Percentiles rank a stretch among this genome's conserved stretches.
Evolutionary conservation across 2,329 filamentous ascomycete genomes (phyloP).

Genomic region (Plenodomus tracheiphilus): DNA sequence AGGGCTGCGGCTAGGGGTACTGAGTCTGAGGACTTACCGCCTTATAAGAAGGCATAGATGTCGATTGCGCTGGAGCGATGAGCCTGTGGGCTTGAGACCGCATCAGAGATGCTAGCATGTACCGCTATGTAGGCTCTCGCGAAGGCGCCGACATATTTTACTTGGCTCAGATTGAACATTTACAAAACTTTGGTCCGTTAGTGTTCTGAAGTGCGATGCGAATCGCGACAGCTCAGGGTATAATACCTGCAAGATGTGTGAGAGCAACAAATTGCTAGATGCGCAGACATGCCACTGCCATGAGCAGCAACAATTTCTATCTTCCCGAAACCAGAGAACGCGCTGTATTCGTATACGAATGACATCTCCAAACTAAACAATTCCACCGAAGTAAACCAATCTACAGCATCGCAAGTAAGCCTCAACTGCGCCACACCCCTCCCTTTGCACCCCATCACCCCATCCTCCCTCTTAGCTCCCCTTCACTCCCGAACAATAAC

Average conservation of each 20-base stretch:
- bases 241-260: no score
- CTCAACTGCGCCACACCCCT: neutral
- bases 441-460: neutral
- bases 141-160: slow-evolving; percentile 3
- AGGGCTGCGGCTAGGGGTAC: slow-evolving; percentile 24
- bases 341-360: no score
- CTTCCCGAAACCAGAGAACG: no score
- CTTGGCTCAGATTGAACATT: slow-evolving; percentile 10
- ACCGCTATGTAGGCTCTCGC: neutral
- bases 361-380: no score
- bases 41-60: slow-evolving; percentile 26
- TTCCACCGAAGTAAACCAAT: no score
- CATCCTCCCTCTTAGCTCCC: neutral
- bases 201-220: neutral
- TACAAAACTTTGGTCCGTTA: neutral
- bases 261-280: no score
- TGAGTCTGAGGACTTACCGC: slow-evolving; percentile 23
- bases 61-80: neutral
- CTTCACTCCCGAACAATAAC: neutral
- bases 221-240: no score
- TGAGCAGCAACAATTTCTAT: no score
- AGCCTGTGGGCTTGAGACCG: neutral
- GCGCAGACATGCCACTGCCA: no score
- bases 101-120: neutral
- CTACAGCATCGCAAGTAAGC: no score